Evolutionary conservation across 78 protist species (phyloP).

Genomic region (Mastigamoeba balamuthi): DNA sequence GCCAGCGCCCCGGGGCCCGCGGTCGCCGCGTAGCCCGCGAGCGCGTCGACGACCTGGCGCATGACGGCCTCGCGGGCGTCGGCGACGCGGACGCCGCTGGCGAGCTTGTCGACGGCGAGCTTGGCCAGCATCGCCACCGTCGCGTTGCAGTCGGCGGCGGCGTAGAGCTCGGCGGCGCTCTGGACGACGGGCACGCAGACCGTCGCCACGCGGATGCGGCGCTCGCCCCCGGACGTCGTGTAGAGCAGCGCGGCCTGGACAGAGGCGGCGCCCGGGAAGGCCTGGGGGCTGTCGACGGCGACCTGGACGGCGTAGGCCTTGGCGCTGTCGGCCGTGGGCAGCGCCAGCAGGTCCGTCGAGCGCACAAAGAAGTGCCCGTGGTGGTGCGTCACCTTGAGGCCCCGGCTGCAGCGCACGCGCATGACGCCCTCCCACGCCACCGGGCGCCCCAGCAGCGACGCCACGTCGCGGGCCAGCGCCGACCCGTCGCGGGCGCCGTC

Average conservation of each 20-base stretch:
- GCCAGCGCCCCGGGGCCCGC: neutral
- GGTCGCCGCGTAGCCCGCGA: constrained; percentile 29
- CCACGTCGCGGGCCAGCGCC: constrained; percentile 29
- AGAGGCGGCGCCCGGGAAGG: constrained; percentile 1
- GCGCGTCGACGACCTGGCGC: constrained; percentile 28
- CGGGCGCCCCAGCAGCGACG: constrained; percentile 6
- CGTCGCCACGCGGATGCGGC: constrained; percentile 60
- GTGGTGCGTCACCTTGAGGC: constrained; percentile 7
- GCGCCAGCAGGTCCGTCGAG: constrained; percentile 31
- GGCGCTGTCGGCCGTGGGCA: constrained; percentile 49
- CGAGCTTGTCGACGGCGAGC: constrained; percentile 8
- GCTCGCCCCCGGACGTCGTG: constrained; percentile 55
- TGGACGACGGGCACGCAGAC: constrained; percentile 16
- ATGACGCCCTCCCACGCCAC: constrained; percentile 68
- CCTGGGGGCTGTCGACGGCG: no score
- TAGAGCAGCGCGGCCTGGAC: constrained; percentile 61
- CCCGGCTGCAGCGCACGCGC: constrained; percentile 55
- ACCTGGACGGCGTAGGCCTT: constrained; percentile 46
- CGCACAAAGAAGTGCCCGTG: constrained; percentile 61
- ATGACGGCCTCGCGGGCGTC: constrained; percentile 57
- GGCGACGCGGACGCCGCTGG: neutral
- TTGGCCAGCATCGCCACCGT: constrained; percentile 33
- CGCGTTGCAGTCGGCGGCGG: constrained; percentile 21
- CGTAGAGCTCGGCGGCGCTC: constrained; percentile 9
- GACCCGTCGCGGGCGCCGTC: constrained; percentile 23